A percentile compares a stretch with the other conserved stretches of the same genome.
phyloP scores from a whole-genome alignment of 1,139 yeast species.

The Kazachstania sp. region DNA sequence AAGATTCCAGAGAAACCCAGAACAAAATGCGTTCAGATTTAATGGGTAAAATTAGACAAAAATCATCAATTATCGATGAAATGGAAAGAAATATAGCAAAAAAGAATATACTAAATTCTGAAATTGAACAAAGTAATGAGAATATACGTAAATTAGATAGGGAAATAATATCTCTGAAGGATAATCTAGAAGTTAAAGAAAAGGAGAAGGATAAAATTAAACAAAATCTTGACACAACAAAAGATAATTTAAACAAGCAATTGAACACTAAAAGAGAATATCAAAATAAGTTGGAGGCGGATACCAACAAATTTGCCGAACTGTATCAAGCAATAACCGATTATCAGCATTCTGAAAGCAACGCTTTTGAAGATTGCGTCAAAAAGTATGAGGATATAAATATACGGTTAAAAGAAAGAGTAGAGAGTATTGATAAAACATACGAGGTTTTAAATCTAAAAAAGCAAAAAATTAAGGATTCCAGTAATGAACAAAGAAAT shows the following conservation, averaged over 20 bases:
- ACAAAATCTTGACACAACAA: background rate
- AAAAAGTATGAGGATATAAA: conserved; percentile 13
- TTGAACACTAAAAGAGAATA: conserved; percentile 1
- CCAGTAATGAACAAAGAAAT: conserved; percentile 45
- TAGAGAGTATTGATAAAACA: conserved; percentile 17
- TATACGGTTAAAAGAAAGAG: conserved; percentile 12
- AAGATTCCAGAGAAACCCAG: conserved; percentile 42
- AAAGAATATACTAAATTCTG: conserved; percentile 31
- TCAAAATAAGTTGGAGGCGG: conserved; percentile 6
- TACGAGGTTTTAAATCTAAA: conserved; percentile 21
- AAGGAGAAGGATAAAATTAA: background rate
- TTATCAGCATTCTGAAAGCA: background rate
- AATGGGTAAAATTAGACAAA: conserved; percentile 50
- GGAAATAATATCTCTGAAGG: conserved; percentile 3
- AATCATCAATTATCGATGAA: conserved; percentile 45
- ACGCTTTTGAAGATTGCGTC: conserved; percentile 11
- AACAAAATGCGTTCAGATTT: conserved; percentile 43
- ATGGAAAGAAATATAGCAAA: conserved; percentile 46
- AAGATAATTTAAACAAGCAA: background rate
- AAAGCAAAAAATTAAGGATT: conserved; percentile 38
- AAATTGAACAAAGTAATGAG: conserved; percentile 27
- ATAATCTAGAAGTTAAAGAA: background rate
- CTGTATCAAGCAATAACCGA: conserved; percentile 2
- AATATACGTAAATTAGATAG: conserved; percentile 35
- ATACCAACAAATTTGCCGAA: background rate